Evolutionary conservation across 306 rosid genomes (phyloP).

Genomic region (Prosopis cineraria): DNA sequence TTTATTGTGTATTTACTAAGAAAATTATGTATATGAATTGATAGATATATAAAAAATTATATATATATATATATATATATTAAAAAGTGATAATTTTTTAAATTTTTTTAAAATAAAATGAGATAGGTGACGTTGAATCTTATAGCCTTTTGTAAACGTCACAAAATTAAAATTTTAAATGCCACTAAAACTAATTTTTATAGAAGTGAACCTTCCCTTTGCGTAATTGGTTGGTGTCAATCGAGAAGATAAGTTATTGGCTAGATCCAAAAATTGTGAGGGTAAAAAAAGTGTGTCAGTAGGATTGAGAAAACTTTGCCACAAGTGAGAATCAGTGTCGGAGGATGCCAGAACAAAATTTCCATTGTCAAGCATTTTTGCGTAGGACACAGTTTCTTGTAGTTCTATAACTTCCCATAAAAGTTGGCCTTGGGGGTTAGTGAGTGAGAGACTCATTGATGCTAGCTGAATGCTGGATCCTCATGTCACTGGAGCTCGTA

Average conservation of each 20-base stretch:
- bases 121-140: too few relatives aligned
- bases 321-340: slow-evolving; percentile 14
- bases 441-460: slow-evolving; percentile 35
- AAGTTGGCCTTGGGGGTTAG: slow-evolving; percentile 22
- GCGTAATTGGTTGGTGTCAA: slow-evolving; percentile 47
- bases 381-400: slow-evolving; percentile 29
- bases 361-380: slow-evolving; percentile 51
- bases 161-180: too few relatives aligned
- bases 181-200: too few relatives aligned
- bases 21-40: too few relatives aligned
- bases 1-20: too few relatives aligned
- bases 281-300: slow-evolving; percentile 72
- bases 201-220: slow-evolving; percentile 57
- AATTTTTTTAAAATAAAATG: too few relatives aligned
- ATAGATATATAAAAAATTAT: too few relatives aligned
- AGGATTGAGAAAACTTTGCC: slow-evolving; percentile 62
- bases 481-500: slow-evolving; percentile 19
- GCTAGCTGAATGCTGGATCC: slow-evolving; percentile 44
- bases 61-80: too few relatives aligned
- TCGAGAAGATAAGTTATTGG: slow-evolving; percentile 24
- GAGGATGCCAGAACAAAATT: slow-evolving; percentile 48
- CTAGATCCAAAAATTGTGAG: slow-evolving; percentile 30
- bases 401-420: too few relatives aligned
- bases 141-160: too few relatives aligned
- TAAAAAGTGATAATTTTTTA: too few relatives aligned